Conservation (phyloP, 169 alveolate genomes). For the Cryptosporidium sp. region DNA sequence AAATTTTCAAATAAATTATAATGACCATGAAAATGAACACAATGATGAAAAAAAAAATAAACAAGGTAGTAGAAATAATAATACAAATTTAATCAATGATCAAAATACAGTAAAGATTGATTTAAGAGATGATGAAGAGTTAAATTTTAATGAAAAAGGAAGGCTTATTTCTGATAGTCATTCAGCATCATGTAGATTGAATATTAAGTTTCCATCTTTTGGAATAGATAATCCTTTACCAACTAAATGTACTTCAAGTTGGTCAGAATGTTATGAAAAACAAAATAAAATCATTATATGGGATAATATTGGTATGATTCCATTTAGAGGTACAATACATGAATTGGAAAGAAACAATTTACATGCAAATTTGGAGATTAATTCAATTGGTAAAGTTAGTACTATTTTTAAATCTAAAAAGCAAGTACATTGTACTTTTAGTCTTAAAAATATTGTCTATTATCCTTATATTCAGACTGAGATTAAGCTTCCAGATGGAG, state of each 20-base stretch:
- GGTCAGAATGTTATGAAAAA: slow-evolving; percentile 30
- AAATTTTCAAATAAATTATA: not conserved
- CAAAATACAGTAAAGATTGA: slow-evolving; percentile 31
- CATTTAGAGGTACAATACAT: slow-evolving; percentile 75
- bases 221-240: slow-evolving; percentile 72
- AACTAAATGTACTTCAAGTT: slow-evolving; percentile 41
- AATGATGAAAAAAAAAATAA: not conserved
- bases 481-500: slow-evolving; percentile 59
- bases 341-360: slow-evolving; percentile 53
- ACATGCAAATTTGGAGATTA: slow-evolving; percentile 30
- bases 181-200: slow-evolving; percentile 27
- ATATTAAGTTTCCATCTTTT: slow-evolving; percentile 50
- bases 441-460: slow-evolving; percentile 51
- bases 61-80: not conserved
- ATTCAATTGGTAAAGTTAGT: not conserved
- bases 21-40: not conserved
- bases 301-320: slow-evolving; percentile 62
- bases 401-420: slow-evolving; percentile 4
- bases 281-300: slow-evolving; percentile 35
- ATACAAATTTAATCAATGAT: not conserved
- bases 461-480: slow-evolving; percentile 66
- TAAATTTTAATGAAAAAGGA: not conserved
- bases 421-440: slow-evolving; percentile 21
- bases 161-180: not conserved
- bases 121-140: not conserved